These are phyloP conservation scores for Flaveria brownii DNA, from an alignment of 129 eudicot species.

Conservation along the genomic window DNA sequence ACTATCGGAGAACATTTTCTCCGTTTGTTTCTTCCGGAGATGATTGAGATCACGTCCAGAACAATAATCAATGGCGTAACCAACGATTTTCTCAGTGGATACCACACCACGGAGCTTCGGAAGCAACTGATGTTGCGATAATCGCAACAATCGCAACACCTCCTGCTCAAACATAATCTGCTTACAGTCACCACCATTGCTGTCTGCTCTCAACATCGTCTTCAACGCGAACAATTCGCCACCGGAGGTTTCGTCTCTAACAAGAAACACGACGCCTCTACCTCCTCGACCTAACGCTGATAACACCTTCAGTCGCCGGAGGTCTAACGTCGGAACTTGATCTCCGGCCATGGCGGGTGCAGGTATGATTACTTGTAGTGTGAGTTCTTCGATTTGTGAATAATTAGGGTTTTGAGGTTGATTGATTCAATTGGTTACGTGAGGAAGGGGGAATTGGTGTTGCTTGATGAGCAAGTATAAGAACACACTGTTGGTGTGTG, in stretches of 20 bases:
- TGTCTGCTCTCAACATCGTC: conserved; percentile 38
- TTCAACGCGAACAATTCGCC: conserved; percentile 66
- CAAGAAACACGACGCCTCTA: conserved; percentile 83
- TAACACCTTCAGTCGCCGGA: conserved; percentile 42
- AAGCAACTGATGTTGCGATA: conserved; percentile 62
- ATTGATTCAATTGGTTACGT: conserved; percentile 16
- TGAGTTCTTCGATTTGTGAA: not conserved
- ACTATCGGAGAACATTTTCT: conserved; percentile 82
- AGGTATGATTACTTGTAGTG: not conserved
- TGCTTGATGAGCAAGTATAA: conserved; percentile 31
- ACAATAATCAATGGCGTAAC: conserved; percentile 90
- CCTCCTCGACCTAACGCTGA: conserved; percentile 81
- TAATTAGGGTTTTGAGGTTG: not conserved
- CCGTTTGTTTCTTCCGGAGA: conserved; percentile 63
- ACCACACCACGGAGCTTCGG: conserved; percentile 76
- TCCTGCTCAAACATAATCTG: conserved; percentile 50
- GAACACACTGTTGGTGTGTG: conserved; percentile 30
- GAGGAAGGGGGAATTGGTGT: conserved; percentile 26
- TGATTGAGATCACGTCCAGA: conserved; percentile 77
- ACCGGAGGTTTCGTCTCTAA: conserved; percentile 26
- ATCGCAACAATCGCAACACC: conserved; percentile 45
- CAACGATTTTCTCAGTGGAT: conserved; percentile 57
- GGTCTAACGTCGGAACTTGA: conserved; percentile 37
- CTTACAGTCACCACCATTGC: not conserved
- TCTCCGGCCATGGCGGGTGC: conserved; percentile 43